Conservation (phyloP, 345 rosid species). For the Citrus glauca region DNA sequence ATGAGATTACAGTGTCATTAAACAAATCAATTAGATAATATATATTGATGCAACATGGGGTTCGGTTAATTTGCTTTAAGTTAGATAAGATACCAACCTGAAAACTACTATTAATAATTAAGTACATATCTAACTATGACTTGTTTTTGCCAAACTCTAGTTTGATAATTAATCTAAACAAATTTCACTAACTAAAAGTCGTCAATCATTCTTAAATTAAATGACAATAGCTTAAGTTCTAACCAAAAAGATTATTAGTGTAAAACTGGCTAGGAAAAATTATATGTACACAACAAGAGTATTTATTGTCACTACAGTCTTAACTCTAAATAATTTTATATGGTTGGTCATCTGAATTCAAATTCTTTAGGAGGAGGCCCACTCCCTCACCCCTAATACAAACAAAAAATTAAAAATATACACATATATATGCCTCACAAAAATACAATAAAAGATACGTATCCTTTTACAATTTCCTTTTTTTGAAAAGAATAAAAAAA, state of each 20-base stretch:
- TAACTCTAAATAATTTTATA: too few relatives aligned
- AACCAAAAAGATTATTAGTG: neutral
- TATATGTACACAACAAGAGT: neutral
- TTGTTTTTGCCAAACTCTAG: neutral
- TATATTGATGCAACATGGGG: neutral
- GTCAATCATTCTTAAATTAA: neutral
- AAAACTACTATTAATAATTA: neutral
- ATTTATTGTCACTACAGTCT: neutral
- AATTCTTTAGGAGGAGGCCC: too few relatives aligned
- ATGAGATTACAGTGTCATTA: neutral
- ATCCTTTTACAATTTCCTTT: neutral
- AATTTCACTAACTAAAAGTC: neutral
- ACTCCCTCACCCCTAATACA: too few relatives aligned
- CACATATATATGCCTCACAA: too few relatives aligned
- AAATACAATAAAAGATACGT: neutral
- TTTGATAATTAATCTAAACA: neutral
- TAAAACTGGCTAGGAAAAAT: neutral
- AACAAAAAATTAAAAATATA: too few relatives aligned
- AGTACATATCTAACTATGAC: neutral
- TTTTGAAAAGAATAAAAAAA: too few relatives aligned
- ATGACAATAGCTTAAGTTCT: neutral
- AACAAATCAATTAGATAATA: neutral
- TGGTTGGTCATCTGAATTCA: too few relatives aligned
- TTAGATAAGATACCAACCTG: constrained; percentile 1
- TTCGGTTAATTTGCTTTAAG: neutral